Evolutionary conservation across 169 alveolate genomes (phyloP).

Genomic region (Plasmodium relictum): DNA sequence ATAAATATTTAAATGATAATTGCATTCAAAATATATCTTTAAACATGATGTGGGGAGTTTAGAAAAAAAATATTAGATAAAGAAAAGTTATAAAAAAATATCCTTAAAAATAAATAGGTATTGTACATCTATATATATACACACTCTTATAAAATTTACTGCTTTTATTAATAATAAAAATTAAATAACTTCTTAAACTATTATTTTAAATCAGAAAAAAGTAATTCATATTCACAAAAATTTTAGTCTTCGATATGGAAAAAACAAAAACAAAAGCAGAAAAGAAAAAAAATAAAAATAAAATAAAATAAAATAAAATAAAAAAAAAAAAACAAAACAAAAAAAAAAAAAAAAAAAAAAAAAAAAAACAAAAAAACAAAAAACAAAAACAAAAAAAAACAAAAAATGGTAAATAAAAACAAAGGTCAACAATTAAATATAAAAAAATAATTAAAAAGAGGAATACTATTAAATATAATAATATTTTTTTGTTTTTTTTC

Average conservation of each 20-base stretch:
- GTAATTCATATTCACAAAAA: too few species aligned
- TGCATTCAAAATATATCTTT: slow-evolving; percentile 34
- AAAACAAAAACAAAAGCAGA: neutral
- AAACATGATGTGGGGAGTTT: slow-evolving; percentile 66
- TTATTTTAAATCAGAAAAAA: too few species aligned
- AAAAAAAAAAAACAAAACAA: neutral
- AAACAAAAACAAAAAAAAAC: neutral
- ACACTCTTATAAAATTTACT: too few species aligned
- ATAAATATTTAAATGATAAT: slow-evolving; percentile 23
- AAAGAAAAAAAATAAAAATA: neutral
- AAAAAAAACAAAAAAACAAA: neutral
- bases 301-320: too few species aligned
- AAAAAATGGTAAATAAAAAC: neutral
- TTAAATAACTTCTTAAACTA: too few species aligned
- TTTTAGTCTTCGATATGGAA: too few species aligned
- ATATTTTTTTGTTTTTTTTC: neutral
- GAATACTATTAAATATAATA: neutral
- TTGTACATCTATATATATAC: too few species aligned
- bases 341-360: neutral
- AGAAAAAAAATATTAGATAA: neutral
- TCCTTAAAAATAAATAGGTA: too few species aligned
- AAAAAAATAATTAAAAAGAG: neutral
- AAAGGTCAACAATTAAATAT: neutral
- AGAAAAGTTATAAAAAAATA: neutral
- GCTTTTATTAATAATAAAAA: too few species aligned